Base-by-base conservation (phyloP, 345 rosid genomes). In the Murraya paniculata region DNA sequence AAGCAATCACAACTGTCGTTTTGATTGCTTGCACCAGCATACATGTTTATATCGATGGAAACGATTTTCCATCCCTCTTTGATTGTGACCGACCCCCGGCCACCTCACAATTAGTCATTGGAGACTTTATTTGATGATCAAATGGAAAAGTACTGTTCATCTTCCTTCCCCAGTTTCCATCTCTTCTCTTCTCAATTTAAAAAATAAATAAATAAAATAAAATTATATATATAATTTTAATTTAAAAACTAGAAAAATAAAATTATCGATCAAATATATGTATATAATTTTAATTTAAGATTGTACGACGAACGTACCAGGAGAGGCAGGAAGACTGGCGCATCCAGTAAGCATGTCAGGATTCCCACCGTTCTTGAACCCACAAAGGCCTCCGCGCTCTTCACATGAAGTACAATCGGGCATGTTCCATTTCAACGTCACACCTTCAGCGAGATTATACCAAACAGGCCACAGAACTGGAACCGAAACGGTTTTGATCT, bases 401-500 rank as follows among this genome's bases (percentile, higher is more conserved):
- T 68, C 78, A 69, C 91, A 91, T 2, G 25, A n/a, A 6, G 21
- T 3, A 56, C 95, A 91, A 70, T 87, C 77, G 22, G 90, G 90
- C 9, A 5, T 1, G 0, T 10, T n/a, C 93, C 95, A 89, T 2
- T 13, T 28, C 82, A 91, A 59, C 64, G 41, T 27, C 0, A 77
- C 38, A 55, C 59, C 77, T 1, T 39, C 73, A 7, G 74, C 74
- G 2, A 81, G 68, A 33, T 39, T 39, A 19, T 68, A 25, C 79
- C 66, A 19, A 0, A 8, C 6, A 14, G n/a, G 60, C 87, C 81
- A 71, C n/a, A 2, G 6, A 33, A 31, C 72, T 9, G 92, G 86
- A 69, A 85, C 75, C 13, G 8, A 8, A 9, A 88, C 79, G 0
- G 21, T 61, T 5, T 4, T 0, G 24, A 83, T 58, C 65, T 1